Evolutionary conservation across 2,329 filamentous ascomycete species (phyloP).

Genomic region (Monilinia vaccinii-corymbosi): DNA sequence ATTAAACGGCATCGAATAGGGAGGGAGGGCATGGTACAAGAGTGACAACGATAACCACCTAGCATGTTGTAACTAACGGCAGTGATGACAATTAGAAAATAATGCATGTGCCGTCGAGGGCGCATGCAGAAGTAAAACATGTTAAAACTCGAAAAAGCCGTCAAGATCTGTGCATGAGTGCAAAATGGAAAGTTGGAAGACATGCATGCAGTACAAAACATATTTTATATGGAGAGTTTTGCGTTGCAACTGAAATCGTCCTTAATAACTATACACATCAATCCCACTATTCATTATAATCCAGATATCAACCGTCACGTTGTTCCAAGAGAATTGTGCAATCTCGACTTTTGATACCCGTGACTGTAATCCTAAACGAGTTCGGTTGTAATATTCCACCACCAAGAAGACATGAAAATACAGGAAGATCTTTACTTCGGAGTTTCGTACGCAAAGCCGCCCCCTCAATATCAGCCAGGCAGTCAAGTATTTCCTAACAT

Average conservation of each 20-base stretch:
- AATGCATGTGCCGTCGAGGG: neutral
- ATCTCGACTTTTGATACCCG: too few relatives aligned
- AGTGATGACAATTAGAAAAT: neutral
- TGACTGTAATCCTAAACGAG: neutral
- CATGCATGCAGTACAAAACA: neutral
- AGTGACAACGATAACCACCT: neutral
- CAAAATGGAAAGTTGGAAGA: neutral
- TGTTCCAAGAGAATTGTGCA: too few relatives aligned
- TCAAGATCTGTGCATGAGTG: neutral
- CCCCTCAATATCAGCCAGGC: neutral
- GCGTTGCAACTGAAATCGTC: too few relatives aligned
- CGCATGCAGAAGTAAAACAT: neutral
- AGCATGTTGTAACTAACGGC: too few relatives aligned
- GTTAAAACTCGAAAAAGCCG: neutral
- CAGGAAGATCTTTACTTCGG: neutral
- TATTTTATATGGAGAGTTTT: too few relatives aligned
- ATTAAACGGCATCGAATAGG: too few relatives aligned
- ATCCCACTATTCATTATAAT: neutral
- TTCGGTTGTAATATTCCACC: too few relatives aligned
- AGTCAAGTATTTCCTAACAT: neutral
- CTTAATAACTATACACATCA: neutral
- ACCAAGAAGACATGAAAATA: too few relatives aligned
- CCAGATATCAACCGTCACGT: too few relatives aligned
- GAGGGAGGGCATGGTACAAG: too few relatives aligned
- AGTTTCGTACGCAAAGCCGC: neutral